Base-by-base conservation (phyloP, 257 asterid species). In the Echites panduratus region DNA sequence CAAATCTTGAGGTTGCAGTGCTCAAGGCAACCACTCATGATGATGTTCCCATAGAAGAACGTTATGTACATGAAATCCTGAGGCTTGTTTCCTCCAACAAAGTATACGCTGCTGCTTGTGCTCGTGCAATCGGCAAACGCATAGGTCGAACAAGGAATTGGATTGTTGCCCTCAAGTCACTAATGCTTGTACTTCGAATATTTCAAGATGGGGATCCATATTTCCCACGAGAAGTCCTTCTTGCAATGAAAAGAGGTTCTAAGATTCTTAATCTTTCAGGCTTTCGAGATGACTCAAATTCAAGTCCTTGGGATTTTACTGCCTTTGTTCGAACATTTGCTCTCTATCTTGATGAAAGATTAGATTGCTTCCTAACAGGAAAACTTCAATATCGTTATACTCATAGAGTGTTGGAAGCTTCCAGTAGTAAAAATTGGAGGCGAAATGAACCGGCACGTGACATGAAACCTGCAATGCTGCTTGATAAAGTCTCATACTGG, bases 201-300 rank as follows among this genome's bases (percentile, higher is more conserved):
- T 92, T 92, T 76, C 97, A 92, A 54, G 96, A 92, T 38, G 96
- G 94, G 0, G 96, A 92, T 78, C 97, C 96, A 12, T 92, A 92
- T 72, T 92, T 92, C 82, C 97, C 97, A 1, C 77, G 96, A 35
- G 96, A 92, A 77, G 95, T 92, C 71, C 90, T 92, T 52, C 97
- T 89, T 26, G 89, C 96, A 24, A 92, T 92, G 97, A 89, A 88
- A 72, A 76, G 87, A 7, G 97, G 96, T 1, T 88, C 96, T 69
- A 87, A 85, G 79, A 92, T 90, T 61, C 96, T 90, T 77, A 89
- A 92, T 32, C 84, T 89, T 3, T 79, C 92, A 2, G 78, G 84
- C 77, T 92, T 92, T 17, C 87, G 96, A 0, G 96, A 92, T 32
- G 96, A 89, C 63, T 88, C 97, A 0, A 87, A 87, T 65, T 88